phyloP scores from a whole-genome alignment of 768 basidiomycete species.

The Russula ochroleuca region DNA sequence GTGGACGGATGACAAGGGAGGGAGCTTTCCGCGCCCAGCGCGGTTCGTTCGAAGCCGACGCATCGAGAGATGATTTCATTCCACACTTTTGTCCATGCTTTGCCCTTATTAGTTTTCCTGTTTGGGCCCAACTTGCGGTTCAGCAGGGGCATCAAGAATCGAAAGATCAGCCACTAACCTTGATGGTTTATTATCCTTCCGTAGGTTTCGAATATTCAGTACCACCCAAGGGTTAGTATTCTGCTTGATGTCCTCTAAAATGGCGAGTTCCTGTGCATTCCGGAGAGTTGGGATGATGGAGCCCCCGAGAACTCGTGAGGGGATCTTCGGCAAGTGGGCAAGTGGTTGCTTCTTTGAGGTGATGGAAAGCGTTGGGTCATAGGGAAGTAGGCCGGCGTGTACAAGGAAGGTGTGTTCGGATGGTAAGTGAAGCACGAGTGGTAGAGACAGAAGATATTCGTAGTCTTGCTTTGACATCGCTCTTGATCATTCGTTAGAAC shows the following conservation, averaged over 20 bases:
- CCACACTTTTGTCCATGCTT: constrained; percentile 76
- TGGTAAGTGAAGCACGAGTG: constrained; percentile 70
- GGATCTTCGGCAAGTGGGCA: constrained; percentile 19
- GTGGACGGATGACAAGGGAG: constrained; percentile 68
- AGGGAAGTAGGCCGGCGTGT: constrained; percentile 79
- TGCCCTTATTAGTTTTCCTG: constrained; percentile 45
- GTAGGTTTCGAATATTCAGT: constrained; percentile 62
- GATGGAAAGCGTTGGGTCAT: constrained; percentile 53
- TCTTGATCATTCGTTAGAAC: constrained; percentile 30
- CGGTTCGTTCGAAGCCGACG: constrained; percentile 40
- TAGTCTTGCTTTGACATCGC: constrained; percentile 60
- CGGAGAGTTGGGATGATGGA: constrained; percentile 38
- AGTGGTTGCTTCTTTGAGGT: constrained; percentile 64
- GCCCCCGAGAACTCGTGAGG: constrained; percentile 5
- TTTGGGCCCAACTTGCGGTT: neutral
- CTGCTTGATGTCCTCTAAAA: constrained; percentile 67
- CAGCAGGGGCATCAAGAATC: neutral
- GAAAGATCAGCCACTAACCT: constrained; percentile 33
- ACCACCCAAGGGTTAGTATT: constrained; percentile 74
- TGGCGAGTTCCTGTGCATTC: constrained; percentile 57
- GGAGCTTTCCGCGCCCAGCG: constrained; percentile 30
- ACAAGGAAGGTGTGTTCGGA: constrained; percentile 71
- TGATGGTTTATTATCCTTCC: constrained; percentile 38
- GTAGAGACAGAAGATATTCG: constrained; percentile 69
- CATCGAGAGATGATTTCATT: constrained; percentile 59